Evolutionary conservation across 345 rosid species (phyloP).

Genomic region (Eucalyptus marginata): DNA sequence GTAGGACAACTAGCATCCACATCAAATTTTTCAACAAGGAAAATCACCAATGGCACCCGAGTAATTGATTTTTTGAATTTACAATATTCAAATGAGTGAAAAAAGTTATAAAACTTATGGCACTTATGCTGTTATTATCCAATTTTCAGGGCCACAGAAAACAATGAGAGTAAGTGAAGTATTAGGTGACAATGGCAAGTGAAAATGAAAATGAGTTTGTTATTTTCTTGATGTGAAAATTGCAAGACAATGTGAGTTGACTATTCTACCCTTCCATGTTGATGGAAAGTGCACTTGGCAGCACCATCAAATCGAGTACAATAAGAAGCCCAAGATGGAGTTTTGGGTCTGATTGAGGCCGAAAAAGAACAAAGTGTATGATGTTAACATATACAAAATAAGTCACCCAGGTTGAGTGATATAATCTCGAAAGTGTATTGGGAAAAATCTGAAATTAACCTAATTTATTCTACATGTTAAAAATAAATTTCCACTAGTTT

Average conservation of each 20-base stretch:
- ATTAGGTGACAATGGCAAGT: background rate
- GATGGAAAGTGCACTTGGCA: background rate
- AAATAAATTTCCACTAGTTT: background rate
- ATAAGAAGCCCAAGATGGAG: background rate
- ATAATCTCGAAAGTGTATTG: too few species aligned
- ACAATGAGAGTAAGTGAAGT: background rate
- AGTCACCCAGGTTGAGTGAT: background rate
- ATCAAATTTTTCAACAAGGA: too few species aligned
- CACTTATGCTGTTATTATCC: too few species aligned
- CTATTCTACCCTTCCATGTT: background rate
- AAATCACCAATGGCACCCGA: too few species aligned
- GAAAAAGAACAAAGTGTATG: too few species aligned
- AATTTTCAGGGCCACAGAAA: background rate
- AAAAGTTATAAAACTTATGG: too few species aligned
- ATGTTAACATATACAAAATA: background rate
- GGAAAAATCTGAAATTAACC: background rate
- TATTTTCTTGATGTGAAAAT: background rate
- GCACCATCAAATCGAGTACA: background rate
- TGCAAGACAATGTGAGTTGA: background rate
- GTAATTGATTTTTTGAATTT: too few species aligned
- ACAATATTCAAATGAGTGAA: accelerated
- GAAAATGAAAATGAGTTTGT: background rate
- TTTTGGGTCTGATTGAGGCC: background rate
- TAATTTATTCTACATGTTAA: background rate
- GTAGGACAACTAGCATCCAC: too few species aligned